Conservation (phyloP, 352 stramenopile species). For the Phytopythium chamaehyphon region DNA sequence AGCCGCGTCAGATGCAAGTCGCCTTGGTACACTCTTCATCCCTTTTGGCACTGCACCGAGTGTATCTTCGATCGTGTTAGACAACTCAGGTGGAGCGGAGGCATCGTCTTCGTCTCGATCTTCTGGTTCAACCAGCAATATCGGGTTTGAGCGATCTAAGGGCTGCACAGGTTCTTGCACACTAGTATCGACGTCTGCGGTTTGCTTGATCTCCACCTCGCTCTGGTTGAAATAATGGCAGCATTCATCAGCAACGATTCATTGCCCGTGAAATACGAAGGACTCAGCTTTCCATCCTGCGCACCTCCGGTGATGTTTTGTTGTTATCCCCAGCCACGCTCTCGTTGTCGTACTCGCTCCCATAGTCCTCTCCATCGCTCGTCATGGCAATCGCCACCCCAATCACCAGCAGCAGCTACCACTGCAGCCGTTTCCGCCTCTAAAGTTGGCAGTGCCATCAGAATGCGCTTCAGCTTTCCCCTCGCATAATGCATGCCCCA, state of each 20-base stretch:
- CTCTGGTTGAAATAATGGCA: too few relatives aligned
- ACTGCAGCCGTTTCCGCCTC: slow-evolving; percentile 10
- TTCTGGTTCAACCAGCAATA: neutral
- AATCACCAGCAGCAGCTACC: neutral
- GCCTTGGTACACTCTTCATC: neutral
- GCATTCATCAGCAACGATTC: too few relatives aligned
- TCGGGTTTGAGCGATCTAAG: neutral
- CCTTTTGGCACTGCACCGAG: neutral
- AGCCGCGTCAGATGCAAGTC: neutral
- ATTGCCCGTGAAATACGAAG: too few relatives aligned
- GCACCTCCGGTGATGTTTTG: neutral
- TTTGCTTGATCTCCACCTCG: too few relatives aligned
- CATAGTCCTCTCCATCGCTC: slow-evolving; percentile 24
- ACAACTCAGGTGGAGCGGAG: neutral
- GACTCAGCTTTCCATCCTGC: neutral
- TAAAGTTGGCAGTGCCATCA: slow-evolving; percentile 10
- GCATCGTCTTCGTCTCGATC: neutral
- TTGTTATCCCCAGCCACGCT: neutral
- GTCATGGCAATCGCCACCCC: slow-evolving; percentile 6
- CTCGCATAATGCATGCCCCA: neutral
- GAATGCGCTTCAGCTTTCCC: neutral
- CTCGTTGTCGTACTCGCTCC: slow-evolving; percentile 21
- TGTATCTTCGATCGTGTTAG: too few relatives aligned
- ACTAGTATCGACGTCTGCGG: too few relatives aligned
- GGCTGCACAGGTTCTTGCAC: too few relatives aligned